Base-by-base conservation (phyloP, 2,329 filamentous ascomycete species). In the Neonectria neomacrospora region DNA sequence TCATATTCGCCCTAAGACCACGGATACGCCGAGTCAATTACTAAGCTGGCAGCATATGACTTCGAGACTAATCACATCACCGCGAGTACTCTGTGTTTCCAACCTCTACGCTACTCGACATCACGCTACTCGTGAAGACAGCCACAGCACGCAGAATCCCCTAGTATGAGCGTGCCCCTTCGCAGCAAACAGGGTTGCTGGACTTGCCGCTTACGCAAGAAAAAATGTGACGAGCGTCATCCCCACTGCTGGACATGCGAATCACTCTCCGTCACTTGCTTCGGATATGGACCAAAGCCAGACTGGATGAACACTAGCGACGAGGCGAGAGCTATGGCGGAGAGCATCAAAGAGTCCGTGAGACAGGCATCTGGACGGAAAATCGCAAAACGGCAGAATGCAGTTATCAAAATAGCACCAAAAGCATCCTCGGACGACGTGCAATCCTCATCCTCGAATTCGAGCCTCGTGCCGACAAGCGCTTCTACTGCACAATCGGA, bases 121-220 rank as follows among this genome's bases (percentile, higher is more conserved):
- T 34, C 44, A 28, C 22, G 10, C 20, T 7, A 20, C 9, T 22
- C 12, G 22, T 12, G 10, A 16, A 26, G 20, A 28, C 12, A 47
- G 44, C 11, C 44, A 47, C 22, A 4, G 8, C 44, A 47, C 44
- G 14, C 8, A 26, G 1, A 26, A 47, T 10, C 14, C 22, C 4
- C 44, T 5, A 47, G 4, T 5, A 56, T 79, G 77, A 69, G 53
- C 23, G 11, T 10, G 6, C 39, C 60, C n/a, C 58, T 62, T n/a
- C 42, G 61, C 8, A 58, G 54, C 50, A 58, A 58, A 20, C 54
- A 63, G 41, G 54, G 60, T 11, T 57, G 53, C 41, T 58, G 54
- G 54, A 63, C 54, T 18, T 57, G 53, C n/a, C 54, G 54, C 26
- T 34, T 50, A 5, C 56, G 58, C 9, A 55, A 63, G 37, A 61